Conservation (phyloP, 768 basidiomycete species). For the Russula foetens region DNA sequence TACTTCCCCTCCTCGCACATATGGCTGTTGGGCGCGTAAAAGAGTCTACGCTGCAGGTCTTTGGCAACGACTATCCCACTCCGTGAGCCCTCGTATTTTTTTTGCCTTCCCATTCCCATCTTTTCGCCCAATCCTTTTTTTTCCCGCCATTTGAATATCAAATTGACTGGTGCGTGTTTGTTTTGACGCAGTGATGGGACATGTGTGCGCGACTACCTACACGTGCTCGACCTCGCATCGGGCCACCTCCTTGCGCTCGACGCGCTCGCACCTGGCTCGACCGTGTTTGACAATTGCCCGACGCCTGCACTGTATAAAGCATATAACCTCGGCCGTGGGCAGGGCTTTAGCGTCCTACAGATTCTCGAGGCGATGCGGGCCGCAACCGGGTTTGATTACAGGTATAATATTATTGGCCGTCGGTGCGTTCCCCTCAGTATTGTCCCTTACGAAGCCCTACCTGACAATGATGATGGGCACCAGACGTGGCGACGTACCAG, state of each 20-base stretch:
- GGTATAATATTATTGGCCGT: slow-evolving; percentile 83
- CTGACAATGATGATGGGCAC: not conserved
- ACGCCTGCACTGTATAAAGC: slow-evolving; percentile 69
- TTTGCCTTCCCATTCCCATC: not conserved
- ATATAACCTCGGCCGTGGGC: slow-evolving; percentile 94
- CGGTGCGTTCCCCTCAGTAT: slow-evolving; percentile 45
- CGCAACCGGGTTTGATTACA: slow-evolving; percentile 81
- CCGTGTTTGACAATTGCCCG: slow-evolving; percentile 49
- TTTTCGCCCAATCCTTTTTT: not conserved
- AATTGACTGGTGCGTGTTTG: not conserved
- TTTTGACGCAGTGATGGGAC: slow-evolving; percentile 68
- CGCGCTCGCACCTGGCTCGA: slow-evolving; percentile 57
- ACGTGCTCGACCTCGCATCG: slow-evolving; percentile 89
- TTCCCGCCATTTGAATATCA: not conserved
- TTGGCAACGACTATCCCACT: slow-evolving; percentile 97
- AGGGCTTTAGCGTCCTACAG: slow-evolving; percentile 86
- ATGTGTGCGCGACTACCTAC: slow-evolving; percentile 94
- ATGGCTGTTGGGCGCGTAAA: slow-evolving; percentile 88
- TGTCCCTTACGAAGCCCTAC: not conserved
- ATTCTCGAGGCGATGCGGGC: slow-evolving; percentile 93
- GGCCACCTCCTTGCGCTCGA: slow-evolving; percentile 91
- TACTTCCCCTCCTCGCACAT: slow-evolving; percentile 87
- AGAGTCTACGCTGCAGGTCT: slow-evolving; percentile 57
- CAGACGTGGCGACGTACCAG: slow-evolving; percentile 91
- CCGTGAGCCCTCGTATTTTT: slow-evolving; percentile 38